phyloP scores from a whole-genome alignment of 352 stramenopile species.

The Phytopythium chamaehyphon region DNA sequence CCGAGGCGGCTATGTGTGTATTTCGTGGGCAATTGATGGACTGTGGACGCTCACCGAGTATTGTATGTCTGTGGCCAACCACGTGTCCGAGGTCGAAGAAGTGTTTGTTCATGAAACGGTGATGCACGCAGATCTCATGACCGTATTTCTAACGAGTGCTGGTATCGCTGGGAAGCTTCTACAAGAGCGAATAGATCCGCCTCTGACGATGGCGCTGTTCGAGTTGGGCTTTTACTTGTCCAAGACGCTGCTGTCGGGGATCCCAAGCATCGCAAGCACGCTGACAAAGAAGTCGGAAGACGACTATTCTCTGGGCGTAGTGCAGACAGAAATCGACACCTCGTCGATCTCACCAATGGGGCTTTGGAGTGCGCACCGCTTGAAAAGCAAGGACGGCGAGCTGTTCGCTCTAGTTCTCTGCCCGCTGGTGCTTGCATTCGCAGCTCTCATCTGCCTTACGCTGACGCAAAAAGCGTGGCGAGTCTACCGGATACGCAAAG shows the following conservation, averaged over 20 bases:
- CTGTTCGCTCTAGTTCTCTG: neutral
- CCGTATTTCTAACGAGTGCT: neutral
- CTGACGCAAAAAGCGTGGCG: neutral
- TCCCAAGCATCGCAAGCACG: neutral
- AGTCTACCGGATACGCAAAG: neutral
- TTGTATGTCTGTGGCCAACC: conserved; percentile 29
- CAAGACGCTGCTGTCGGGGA: neutral
- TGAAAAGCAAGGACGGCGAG: neutral
- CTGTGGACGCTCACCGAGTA: conserved; percentile 46
- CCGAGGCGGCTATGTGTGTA: conserved; percentile 25
- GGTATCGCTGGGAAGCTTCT: neutral
- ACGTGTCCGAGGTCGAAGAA: conserved; percentile 13
- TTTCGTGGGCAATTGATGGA: conserved; percentile 34
- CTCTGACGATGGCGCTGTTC: conserved; percentile 6
- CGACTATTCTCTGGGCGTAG: conserved; percentile 2
- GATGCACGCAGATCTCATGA: conserved; percentile 36
- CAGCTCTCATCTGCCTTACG: neutral
- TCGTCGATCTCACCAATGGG: neutral
- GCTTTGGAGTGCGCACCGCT: neutral
- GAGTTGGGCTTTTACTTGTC: conserved; percentile 2
- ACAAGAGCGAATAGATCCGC: conserved; percentile 6
- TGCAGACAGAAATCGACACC: neutral
- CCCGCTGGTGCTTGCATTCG: neutral
- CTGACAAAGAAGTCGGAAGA: neutral
- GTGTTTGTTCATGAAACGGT: conserved; percentile 25